phyloP scores from a whole-genome alignment of 768 basidiomycete genomes.

The Neoboletus subvelutipes region DNA sequence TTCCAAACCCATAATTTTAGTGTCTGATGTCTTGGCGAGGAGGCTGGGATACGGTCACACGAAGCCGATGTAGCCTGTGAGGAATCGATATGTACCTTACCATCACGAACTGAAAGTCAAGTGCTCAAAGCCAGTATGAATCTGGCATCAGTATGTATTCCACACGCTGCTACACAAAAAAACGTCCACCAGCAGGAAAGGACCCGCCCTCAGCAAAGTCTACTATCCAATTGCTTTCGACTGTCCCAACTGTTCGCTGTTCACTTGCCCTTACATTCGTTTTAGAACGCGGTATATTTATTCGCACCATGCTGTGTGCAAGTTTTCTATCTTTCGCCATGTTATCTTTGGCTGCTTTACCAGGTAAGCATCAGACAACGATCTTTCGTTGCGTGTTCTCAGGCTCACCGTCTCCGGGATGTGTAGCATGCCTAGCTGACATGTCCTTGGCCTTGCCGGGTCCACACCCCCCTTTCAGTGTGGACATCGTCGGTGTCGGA shows the following conservation, averaged over 20 bases:
- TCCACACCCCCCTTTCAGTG: conserved; percentile 39
- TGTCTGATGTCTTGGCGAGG: not conserved
- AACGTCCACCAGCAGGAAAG: not conserved
- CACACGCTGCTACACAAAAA: not conserved
- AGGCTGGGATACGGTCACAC: not conserved
- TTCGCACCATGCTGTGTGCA: not conserved
- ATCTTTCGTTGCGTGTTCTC: not conserved
- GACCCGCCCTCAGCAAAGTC: not conserved
- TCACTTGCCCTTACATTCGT: not conserved
- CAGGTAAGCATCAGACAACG: not conserved
- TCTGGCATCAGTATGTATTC: not conserved
- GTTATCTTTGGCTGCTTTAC: conserved; percentile 4
- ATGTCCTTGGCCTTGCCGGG: conserved; percentile 45
- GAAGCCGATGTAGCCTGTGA: not conserved
- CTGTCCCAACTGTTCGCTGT: not conserved
- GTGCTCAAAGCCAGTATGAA: not conserved
- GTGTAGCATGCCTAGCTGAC: conserved; percentile 11
- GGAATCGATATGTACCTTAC: not conserved
- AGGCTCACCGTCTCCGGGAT: not conserved
- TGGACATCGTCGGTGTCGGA: conserved; percentile 42
- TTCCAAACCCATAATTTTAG: not conserved
- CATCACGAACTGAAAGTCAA: not conserved
- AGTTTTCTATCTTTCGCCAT: not conserved
- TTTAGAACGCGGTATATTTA: not conserved
- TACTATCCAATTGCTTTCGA: not conserved